phyloP scores from a whole-genome alignment of 1,139 yeast species.

The Kodamaea ohmeri region DNA sequence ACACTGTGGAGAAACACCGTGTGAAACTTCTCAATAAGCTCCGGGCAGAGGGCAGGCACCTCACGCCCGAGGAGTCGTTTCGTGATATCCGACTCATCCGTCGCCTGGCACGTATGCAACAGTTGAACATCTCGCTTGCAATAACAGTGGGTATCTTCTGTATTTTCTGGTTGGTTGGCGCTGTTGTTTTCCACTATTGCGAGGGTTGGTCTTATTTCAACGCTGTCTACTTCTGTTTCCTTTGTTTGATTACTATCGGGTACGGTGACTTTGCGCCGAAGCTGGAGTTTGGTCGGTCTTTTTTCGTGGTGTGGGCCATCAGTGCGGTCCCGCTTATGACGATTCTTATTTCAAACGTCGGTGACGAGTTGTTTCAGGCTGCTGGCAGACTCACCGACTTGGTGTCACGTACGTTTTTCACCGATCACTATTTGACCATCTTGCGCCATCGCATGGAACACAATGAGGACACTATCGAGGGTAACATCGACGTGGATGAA shows the following conservation, averaged over 20 bases:
- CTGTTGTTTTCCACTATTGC: constrained; percentile 52
- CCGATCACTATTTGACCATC: constrained; percentile 4
- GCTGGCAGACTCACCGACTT: constrained; percentile 20
- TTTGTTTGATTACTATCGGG: constrained; percentile 78
- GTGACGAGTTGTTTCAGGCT: constrained; percentile 54
- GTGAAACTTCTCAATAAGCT: constrained; percentile 18
- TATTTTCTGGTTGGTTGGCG: constrained; percentile 70
- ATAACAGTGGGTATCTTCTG: constrained; percentile 48
- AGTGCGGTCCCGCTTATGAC: constrained; percentile 88
- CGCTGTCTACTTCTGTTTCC: constrained; percentile 67
- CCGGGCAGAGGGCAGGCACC: constrained; percentile 16
- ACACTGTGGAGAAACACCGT: constrained; percentile 46
- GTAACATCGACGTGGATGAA: constrained; percentile 1
- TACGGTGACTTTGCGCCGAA: constrained; percentile 74
- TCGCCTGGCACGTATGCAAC: constrained; percentile 30
- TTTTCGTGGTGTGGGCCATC: constrained; percentile 77
- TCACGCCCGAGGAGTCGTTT: constrained; percentile 45
- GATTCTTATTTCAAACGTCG: constrained; percentile 66
- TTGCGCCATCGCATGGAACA: constrained; percentile 10
- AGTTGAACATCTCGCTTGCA: constrained; percentile 33
- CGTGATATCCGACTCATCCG: constrained; percentile 52
- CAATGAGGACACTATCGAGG: constrained; percentile 15
- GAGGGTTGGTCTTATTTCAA: constrained; percentile 73
- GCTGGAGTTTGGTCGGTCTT: constrained; percentile 62
- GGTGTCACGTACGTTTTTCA: constrained; percentile 12